Percentiles rank a stretch among this genome's conserved stretches.
phyloP scores from a whole-genome alignment of 331 rosid genomes.

The Telfairia occidentalis region DNA sequence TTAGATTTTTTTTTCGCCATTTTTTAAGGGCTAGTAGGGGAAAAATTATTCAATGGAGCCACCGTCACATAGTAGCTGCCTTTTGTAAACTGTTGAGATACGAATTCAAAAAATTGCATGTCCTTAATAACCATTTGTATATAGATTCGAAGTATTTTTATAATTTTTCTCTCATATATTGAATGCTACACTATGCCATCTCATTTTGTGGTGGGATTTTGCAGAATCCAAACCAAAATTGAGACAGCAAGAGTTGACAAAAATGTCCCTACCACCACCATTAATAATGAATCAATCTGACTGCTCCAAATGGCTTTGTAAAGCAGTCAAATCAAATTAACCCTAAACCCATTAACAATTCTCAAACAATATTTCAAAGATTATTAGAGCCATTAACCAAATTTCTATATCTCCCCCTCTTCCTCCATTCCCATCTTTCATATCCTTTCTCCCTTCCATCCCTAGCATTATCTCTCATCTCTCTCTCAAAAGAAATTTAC shows the following conservation, averaged over 20 bases:
- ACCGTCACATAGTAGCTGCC: no score
- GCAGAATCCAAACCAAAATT: background rate
- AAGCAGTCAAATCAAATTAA: background rate
- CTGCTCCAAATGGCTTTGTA: background rate
- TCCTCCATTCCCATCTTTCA: background rate
- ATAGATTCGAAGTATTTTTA: no score
- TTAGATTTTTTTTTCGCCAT: no score
- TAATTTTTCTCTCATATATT: no score
- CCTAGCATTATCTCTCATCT: background rate
- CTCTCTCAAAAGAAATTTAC: background rate
- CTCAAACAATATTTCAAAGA: background rate
- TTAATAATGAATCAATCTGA: background rate
- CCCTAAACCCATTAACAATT: background rate
- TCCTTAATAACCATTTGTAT: no score
- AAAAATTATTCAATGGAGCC: no score
- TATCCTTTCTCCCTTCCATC: background rate
- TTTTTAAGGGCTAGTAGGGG: no score
- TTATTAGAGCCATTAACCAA: background rate
- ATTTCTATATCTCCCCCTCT: background rate
- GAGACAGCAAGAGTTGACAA: background rate
- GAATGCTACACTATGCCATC: no score
- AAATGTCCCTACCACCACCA: background rate
- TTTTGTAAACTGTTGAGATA: no score
- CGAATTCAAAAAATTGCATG: no score
- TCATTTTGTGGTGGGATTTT: no score